phyloP scores from a whole-genome alignment of 768 basidiomycete species.

The Psilocybe sp. region DNA sequence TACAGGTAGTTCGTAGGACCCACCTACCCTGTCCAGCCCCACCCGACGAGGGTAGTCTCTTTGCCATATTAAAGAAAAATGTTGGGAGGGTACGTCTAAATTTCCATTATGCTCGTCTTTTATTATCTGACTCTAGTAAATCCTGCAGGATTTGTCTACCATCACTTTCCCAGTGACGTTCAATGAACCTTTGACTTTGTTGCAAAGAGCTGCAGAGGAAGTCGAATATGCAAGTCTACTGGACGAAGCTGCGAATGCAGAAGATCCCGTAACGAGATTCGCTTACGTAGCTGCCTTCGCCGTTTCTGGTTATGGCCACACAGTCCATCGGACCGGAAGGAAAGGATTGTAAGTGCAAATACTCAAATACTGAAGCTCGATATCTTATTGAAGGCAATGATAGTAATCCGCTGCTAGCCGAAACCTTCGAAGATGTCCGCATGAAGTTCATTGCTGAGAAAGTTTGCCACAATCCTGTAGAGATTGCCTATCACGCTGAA shows the following conservation, averaged over 20 bases:
- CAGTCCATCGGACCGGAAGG: slow-evolving; percentile 73
- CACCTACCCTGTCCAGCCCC: slow-evolving; percentile 57
- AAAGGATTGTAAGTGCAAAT: slow-evolving; percentile 75
- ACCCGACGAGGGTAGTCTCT: slow-evolving; percentile 80
- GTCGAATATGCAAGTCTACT: slow-evolving; percentile 74
- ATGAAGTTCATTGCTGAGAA: slow-evolving; percentile 87
- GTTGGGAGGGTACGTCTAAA: slow-evolving; percentile 66
- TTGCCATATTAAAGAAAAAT: slow-evolving; percentile 82
- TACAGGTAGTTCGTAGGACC: slow-evolving; percentile 46
- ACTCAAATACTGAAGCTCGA: slow-evolving; percentile 2
- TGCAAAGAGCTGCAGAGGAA: slow-evolving; percentile 83
- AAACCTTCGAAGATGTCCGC: slow-evolving; percentile 82
- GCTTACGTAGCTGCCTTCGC: slow-evolving; percentile 83
- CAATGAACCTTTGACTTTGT: slow-evolving; percentile 82
- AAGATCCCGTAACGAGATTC: slow-evolving; percentile 64
- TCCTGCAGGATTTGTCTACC: slow-evolving; percentile 69
- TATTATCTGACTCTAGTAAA: background rate
- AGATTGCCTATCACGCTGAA: slow-evolving; percentile 84
- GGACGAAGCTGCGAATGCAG: slow-evolving; percentile 55
- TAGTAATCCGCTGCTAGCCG: slow-evolving; percentile 85
- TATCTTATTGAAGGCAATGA: slow-evolving; percentile 9
- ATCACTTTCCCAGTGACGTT: slow-evolving; percentile 87
- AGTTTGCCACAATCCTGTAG: slow-evolving; percentile 79
- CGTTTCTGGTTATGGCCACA: slow-evolving; percentile 81
- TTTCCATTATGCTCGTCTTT: slow-evolving; percentile 2